Percentiles rank a stretch among this genome's conserved stretches.
Evolutionary conservation across 2,329 filamentous ascomycete species (phyloP).

Genomic region (Chaetomiaceae sp.): DNA sequence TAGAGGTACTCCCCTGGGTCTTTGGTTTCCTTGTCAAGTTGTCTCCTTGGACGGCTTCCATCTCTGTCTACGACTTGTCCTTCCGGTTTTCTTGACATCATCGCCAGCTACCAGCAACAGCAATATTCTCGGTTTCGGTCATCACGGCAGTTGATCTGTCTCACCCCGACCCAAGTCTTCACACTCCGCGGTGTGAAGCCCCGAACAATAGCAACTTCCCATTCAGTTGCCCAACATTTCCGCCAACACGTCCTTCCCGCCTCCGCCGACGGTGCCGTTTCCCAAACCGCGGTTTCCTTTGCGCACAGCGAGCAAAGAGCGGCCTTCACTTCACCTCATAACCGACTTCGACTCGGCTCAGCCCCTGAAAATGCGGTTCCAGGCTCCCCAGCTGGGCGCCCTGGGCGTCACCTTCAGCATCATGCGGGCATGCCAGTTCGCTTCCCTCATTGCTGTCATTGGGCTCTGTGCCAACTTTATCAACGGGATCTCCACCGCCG

Average conservation of each 20-base stretch:
- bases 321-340: constrained; percentile 23
- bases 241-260: constrained; percentile 22
- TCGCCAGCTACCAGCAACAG: not conserved
- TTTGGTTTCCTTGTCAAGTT: not conserved
- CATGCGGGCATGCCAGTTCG: constrained; percentile 24
- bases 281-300: constrained; percentile 25
- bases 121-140: not conserved
- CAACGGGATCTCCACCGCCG: constrained; percentile 19
- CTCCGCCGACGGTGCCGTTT: constrained; percentile 24
- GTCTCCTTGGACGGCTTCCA: not conserved
- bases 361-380: constrained; percentile 20
- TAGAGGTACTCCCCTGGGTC: not conserved
- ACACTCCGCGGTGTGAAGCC: constrained; percentile 1
- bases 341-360: constrained; percentile 12
- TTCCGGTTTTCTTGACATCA: not conserved
- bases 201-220: not conserved
- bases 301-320: constrained; percentile 22
- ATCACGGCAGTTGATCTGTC: constrained; percentile 25
- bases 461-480: constrained; percentile 26
- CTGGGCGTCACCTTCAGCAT: constrained; percentile 24
- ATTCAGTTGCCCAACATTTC: constrained; percentile 23
- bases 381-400: constrained; percentile 24
- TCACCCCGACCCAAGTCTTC: not conserved
- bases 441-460: constrained; percentile 21
- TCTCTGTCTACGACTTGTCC: not conserved